phyloP scores from a whole-genome alignment of 495 filamentous ascomycete genomes.

The Hyphodiscus hymeniophilus region DNA sequence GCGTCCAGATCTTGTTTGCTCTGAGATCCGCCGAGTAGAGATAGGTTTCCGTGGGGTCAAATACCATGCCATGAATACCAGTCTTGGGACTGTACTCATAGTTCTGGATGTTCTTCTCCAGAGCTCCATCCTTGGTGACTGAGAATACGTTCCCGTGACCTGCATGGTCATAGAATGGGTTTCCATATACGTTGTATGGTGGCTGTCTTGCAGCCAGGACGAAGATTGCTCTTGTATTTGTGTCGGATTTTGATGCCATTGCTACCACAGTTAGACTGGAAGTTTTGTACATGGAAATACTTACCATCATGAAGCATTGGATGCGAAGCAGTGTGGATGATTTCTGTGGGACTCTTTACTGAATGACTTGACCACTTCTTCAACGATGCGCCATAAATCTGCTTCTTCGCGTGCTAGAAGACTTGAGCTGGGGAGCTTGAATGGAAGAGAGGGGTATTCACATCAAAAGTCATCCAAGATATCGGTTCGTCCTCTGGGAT shows the following conservation, averaged over 20 bases:
- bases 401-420: slow-evolving; percentile 61
- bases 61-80: slow-evolving; percentile 84
- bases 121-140: slow-evolving; percentile 49
- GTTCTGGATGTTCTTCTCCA: slow-evolving; percentile 67
- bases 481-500: slow-evolving; percentile 78
- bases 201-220: slow-evolving; percentile 66
- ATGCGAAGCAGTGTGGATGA: slow-evolving; percentile 65
- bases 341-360: slow-evolving; percentile 69
- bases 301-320: slow-evolving; percentile 54
- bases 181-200: slow-evolving; percentile 74
- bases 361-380: slow-evolving; percentile 81
- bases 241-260: slow-evolving; percentile 54
- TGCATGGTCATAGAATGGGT: slow-evolving; percentile 80
- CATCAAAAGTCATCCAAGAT: slow-evolving; percentile 85
- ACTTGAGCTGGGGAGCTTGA: not conserved
- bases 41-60: slow-evolving; percentile 75
- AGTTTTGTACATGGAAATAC: slow-evolving; percentile 23
- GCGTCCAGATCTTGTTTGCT: slow-evolving; percentile 81
- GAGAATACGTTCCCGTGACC: slow-evolving; percentile 74
- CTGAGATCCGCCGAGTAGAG: slow-evolving; percentile 79
- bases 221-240: slow-evolving; percentile 82
- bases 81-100: slow-evolving; percentile 66
- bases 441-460: slow-evolving; percentile 29
- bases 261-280: slow-evolving; percentile 34
- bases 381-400: slow-evolving; percentile 81